Conservation (phyloP, 805 yeast genomes). For the Saccharomycopsis capsularis region DNA sequence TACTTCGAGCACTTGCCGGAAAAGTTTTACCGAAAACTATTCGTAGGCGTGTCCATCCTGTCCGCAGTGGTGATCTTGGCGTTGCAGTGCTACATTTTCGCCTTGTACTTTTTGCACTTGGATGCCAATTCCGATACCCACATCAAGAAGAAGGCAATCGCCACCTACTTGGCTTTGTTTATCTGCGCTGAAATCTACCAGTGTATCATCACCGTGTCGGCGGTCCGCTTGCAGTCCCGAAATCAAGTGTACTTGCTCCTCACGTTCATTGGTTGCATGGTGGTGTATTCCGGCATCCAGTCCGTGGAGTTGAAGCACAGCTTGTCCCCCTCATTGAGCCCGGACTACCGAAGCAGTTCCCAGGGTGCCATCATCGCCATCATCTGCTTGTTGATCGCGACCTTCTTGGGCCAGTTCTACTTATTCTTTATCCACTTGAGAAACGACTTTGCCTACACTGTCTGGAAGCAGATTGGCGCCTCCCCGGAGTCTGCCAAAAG, state of each 20-base stretch:
- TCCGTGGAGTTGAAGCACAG: constrained; percentile 29
- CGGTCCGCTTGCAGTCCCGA: constrained; percentile 31
- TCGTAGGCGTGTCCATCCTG: constrained; percentile 29
- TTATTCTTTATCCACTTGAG: constrained; percentile 29
- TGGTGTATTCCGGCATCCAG: constrained; percentile 37
- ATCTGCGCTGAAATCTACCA: constrained; percentile 37
- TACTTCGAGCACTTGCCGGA: constrained; percentile 5
- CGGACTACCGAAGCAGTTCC: constrained; percentile 28
- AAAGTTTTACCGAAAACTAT: constrained; percentile 16
- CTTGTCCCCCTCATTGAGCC: constrained; percentile 22
- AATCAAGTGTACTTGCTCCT: constrained; percentile 31
- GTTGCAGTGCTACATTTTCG: constrained; percentile 33
- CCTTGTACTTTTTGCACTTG: constrained; percentile 30
- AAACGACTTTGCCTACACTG: constrained; percentile 32
- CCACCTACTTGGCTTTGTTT: constrained; percentile 32
- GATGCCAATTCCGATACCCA: constrained; percentile 17
- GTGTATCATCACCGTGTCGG: constrained; percentile 30
- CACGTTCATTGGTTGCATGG: constrained; percentile 34
- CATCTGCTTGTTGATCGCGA: constrained; percentile 30
- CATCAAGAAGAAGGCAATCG: constrained; percentile 22
- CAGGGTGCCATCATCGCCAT: constrained; percentile 34
- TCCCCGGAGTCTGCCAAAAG: constrained; percentile 29
- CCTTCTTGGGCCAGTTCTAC: constrained; percentile 29
- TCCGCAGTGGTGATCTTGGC: constrained; percentile 32
- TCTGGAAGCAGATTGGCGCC: constrained; percentile 36